Conservation (phyloP, 345 rosid species). For the Pistacia integerrima region DNA sequence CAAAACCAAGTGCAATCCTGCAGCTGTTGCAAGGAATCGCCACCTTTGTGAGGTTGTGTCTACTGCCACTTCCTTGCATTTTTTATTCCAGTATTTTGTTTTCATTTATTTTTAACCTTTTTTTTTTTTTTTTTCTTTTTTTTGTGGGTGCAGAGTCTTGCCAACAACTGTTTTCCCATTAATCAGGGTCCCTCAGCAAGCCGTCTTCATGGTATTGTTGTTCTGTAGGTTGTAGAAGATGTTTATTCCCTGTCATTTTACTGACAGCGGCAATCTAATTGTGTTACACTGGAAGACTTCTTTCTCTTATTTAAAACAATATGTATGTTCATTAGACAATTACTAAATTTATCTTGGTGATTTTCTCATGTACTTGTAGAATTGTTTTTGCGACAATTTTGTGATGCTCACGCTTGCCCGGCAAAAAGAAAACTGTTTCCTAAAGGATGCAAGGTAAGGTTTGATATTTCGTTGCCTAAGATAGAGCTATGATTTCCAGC, state of each 20-base stretch:
- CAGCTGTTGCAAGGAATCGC: constrained; percentile 77
- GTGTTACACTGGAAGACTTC: background rate
- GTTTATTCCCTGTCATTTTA: background rate
- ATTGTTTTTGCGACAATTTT: constrained; percentile 82
- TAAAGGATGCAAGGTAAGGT: constrained; percentile 76
- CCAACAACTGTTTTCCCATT: constrained; percentile 86
- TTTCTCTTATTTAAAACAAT: constrained; percentile 15
- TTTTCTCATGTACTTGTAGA: constrained; percentile 45
- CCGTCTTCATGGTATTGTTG: constrained; percentile 80
- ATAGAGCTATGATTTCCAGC: constrained; percentile 6
- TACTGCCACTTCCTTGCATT: constrained; percentile 3
- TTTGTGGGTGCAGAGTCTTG: constrained; percentile 57
- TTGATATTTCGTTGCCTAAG: constrained; percentile 3
- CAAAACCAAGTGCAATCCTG: constrained; percentile 84
- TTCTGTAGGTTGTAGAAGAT: constrained; percentile 15
- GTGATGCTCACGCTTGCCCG: constrained; percentile 88
- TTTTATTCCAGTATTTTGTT: constrained; percentile 6
- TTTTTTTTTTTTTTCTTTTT: constrained; percentile 4
- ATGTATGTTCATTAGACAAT: background rate
- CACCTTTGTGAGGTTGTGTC: constrained; percentile 86
- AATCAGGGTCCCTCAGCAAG: constrained; percentile 75
- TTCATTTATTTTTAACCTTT: background rate
- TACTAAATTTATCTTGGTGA: constrained; percentile 16
- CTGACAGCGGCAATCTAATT: constrained; percentile 6
- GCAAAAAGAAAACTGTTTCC: constrained; percentile 65